Base-by-base conservation (phyloP, 352 stramenopile species). In the Globisporangium nagaii region DNA sequence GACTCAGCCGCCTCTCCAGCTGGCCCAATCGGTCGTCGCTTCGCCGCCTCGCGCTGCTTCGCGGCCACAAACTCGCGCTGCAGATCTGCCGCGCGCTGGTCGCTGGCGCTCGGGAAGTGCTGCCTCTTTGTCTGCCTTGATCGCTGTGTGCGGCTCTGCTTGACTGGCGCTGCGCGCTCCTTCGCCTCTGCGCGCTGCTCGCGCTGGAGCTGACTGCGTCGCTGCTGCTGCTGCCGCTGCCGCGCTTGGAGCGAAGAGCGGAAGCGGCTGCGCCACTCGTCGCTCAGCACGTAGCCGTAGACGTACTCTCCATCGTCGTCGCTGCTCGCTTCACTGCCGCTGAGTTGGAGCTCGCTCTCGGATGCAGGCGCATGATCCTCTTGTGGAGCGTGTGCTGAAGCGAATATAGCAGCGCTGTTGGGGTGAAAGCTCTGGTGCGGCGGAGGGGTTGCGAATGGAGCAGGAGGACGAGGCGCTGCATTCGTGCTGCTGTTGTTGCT, bases 201-300 rank as follows among this genome's bases (percentile, higher is more conserved):
- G 4, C 37, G 52, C 13, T 50, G 51, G 2, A 19, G 51, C 43
- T 50, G 20, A 36, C 51, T 35, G 15, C 24, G 9, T 24, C 70
- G 63, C 19, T 45, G 35, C 27, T 70, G 56, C 32, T 52, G 58
- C 22, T 67, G 71, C 12, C 39, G 31, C 19, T 52, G 52, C 15
- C 58, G 32, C 9, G 40, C 42, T 11, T 40, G 53, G n/a, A 58
- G 40, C 9, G 39, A 58, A 22, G 5, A n/a, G 34, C 34, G 53
- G 45, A 87, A 87, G 53, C 71, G 77, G 9, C 67, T 53, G 35
- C 73, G 67, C 84, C 84, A 93, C 46, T 88, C 80, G 37, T 93
- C 71, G 22, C 64, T 84, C 50, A 93, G 52, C 43, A 90, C 73
- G 39, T 79, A 91, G 24, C 62, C 73, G 35, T 86, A 90, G 46